These are phyloP conservation scores for Alternaria gaisen DNA, from an alignment of 2,329 filamentous ascomycete species.

Conservation along the genomic window DNA sequence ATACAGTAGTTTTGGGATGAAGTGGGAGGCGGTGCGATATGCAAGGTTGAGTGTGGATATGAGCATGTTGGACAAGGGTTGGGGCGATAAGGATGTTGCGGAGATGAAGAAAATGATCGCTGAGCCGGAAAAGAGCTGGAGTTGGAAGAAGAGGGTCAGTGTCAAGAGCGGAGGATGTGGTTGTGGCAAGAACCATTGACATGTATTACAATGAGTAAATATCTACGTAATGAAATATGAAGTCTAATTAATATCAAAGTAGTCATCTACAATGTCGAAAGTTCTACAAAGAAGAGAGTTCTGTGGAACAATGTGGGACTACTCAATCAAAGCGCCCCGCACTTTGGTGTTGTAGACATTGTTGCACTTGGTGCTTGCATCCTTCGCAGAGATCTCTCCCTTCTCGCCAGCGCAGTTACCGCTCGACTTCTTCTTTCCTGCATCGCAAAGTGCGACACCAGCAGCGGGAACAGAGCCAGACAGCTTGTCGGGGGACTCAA, in stretches of 20 bases:
- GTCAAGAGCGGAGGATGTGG: constrained; percentile 27
- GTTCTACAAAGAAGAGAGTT: not conserved
- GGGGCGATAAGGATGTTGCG: constrained; percentile 34
- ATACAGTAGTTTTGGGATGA: constrained; percentile 48
- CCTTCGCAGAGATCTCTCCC: constrained; percentile 24
- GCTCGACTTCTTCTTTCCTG: constrained; percentile 3
- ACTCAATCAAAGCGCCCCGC: not conserved
- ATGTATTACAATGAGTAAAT: not conserved
- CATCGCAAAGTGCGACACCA: constrained; percentile 25
- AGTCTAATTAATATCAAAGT: not conserved
- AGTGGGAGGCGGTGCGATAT: constrained; percentile 42
- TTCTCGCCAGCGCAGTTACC: constrained; percentile 36
- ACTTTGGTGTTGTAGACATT: constrained; percentile 37
- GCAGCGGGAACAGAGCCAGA: constrained; percentile 22
- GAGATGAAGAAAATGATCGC: constrained; percentile 41
- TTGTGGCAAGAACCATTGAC: constrained; percentile 22
- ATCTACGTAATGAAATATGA: not conserved
- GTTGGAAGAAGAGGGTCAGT: constrained; percentile 46
- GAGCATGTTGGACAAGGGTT: constrained; percentile 44
- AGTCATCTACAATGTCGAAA: not conserved
- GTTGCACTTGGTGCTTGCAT: constrained; percentile 35
- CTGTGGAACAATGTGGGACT: not conserved
- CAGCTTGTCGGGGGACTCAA: constrained; percentile 40
- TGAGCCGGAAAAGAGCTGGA: constrained; percentile 43
- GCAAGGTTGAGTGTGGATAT: constrained; percentile 39